phyloP scores from a whole-genome alignment of 148 eudicot species.

The Rheum nobile region DNA sequence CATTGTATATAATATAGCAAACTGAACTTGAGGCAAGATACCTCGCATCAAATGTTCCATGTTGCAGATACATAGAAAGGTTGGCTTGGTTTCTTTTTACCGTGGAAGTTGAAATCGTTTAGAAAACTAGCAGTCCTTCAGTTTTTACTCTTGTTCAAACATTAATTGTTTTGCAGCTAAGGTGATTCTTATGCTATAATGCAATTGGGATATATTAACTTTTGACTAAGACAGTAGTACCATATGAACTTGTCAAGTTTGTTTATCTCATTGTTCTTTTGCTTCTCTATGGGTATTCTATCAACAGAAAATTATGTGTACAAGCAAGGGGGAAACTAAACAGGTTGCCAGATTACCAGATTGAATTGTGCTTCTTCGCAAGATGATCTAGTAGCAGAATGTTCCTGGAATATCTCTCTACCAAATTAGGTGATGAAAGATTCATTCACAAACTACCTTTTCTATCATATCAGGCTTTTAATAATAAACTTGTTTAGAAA shows the following conservation, averaged over 20 bases:
- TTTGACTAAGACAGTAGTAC: neutral
- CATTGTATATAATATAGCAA: neutral
- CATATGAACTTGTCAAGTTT: neutral
- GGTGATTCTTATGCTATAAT: neutral
- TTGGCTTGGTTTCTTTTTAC: neutral
- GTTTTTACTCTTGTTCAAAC: neutral
- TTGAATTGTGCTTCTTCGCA: conserved; percentile 85
- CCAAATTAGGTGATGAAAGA: conserved; percentile 50
- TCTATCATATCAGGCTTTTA: neutral
- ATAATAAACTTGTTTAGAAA: neutral
- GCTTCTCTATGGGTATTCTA: neutral
- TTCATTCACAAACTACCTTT: neutral
- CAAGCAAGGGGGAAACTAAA: neutral
- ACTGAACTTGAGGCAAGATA: neutral
- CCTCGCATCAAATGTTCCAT: neutral
- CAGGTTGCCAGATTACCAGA: conserved; percentile 35
- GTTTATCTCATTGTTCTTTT: neutral
- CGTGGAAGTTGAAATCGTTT: neutral
- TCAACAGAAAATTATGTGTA: neutral
- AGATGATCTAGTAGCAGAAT: conserved; percentile 54
- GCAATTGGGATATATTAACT: neutral
- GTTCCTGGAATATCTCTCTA: conserved; percentile 84
- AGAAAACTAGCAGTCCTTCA: neutral
- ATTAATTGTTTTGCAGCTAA: neutral
- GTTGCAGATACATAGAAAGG: neutral